phyloP scores from a whole-genome alignment of 352 stramenopile genomes.

The Phytophthora multivora region DNA sequence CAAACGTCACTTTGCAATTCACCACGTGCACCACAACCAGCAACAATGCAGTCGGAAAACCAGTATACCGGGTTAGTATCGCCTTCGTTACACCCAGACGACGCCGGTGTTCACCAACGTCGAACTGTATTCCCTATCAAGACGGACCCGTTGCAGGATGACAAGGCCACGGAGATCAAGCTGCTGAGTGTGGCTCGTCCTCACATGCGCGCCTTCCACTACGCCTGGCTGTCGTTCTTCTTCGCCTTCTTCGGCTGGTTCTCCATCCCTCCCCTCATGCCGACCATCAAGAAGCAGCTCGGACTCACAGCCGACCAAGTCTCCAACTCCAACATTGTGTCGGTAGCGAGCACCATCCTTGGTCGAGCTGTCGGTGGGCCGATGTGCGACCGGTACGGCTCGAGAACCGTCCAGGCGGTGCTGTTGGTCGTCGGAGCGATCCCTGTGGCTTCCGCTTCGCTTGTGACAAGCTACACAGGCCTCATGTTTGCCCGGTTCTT shows the following conservation, averaged over 20 bases:
- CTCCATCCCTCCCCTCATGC: conserved; percentile 92
- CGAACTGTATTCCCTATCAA: conserved; percentile 40
- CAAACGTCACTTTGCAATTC: too few species aligned
- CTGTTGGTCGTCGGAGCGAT: conserved; percentile 85
- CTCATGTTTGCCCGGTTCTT: conserved; percentile 92
- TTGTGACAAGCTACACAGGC: conserved; percentile 79
- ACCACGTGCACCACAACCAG: too few species aligned
- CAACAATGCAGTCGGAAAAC: too few species aligned
- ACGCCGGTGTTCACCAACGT: conserved; percentile 48
- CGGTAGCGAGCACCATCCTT: conserved; percentile 90
- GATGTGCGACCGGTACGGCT: conserved; percentile 92
- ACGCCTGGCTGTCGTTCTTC: conserved; percentile 93
- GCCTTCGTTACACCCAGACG: conserved; percentile 33
- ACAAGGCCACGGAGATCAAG: conserved; percentile 41
- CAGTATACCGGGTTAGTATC: not conserved
- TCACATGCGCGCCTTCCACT: conserved; percentile 95
- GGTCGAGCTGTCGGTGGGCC: conserved; percentile 90
- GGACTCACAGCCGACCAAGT: conserved; percentile 86
- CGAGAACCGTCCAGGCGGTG: conserved; percentile 75
- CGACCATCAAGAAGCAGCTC: conserved; percentile 90
- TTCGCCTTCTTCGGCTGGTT: conserved; percentile 96
- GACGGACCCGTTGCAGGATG: conserved; percentile 43
- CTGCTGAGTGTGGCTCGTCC: conserved; percentile 47
- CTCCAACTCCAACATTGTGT: conserved; percentile 91
- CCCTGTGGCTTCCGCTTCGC: conserved; percentile 79